These are phyloP conservation scores for Magnolia changhungtana DNA, from an alignment of 164 flowering plant genomes.

Conservation along the genomic window DNA sequence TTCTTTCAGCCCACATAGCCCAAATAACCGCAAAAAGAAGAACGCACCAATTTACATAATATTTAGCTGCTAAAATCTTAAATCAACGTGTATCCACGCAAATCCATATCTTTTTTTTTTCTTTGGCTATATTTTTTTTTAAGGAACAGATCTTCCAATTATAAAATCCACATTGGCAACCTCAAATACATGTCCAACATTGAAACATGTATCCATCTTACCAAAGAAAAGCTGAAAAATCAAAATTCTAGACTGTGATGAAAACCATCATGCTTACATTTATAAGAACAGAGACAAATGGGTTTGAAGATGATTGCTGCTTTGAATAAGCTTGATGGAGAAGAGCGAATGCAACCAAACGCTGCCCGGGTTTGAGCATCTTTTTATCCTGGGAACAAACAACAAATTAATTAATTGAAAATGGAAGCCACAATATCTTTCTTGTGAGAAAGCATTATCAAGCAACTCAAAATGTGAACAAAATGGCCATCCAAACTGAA, in stretches of 20 bases:
- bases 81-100: neutral
- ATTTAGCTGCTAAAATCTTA: neutral
- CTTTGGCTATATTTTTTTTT: neutral
- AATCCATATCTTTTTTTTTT: neutral
- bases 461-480: neutral
- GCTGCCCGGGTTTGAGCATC: constrained; percentile 57
- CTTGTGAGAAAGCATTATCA: neutral
- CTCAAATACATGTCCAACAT: neutral
- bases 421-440: neutral
- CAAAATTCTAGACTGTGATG: neutral
- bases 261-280: constrained; percentile 43
- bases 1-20: no score
- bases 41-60: no score
- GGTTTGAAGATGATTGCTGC: constrained; percentile 54
- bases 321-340: constrained; percentile 57
- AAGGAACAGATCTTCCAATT: neutral
- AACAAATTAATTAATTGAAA: neutral
- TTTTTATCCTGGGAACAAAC: constrained; percentile 51
- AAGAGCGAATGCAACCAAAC: constrained; percentile 66
- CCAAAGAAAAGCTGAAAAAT: neutral
- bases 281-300: constrained; percentile 53
- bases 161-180: neutral
- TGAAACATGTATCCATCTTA: neutral
- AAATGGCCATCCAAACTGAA: neutral
- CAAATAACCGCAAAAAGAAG: no score